Conservation (phyloP, 169 alveolate species). For the Perkinsus chesapeaki region DNA sequence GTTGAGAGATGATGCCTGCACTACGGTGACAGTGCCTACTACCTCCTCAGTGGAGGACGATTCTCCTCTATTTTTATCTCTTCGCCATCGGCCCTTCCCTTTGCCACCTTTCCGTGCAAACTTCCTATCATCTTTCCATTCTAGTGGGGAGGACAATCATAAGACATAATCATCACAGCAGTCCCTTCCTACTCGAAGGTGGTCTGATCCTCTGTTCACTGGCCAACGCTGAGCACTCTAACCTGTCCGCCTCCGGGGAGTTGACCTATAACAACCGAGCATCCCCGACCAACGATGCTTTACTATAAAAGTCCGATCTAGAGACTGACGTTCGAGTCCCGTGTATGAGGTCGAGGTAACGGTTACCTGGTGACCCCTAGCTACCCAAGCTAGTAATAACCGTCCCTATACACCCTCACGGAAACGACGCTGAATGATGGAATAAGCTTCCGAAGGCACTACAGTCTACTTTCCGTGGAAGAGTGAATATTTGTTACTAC, state of each 20-base stretch:
- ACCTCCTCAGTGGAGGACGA: neutral
- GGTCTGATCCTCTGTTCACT: neutral
- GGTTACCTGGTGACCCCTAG: too few species aligned
- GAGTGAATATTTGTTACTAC: too few species aligned
- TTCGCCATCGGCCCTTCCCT: neutral
- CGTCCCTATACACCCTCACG: too few species aligned
- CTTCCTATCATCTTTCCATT: neutral
- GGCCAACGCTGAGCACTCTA: neutral
- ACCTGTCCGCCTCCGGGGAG: neutral
- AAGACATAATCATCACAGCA: neutral
- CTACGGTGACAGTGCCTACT: neutral
- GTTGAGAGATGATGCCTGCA: neutral
- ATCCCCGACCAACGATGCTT: too few species aligned
- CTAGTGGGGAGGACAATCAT: neutral
- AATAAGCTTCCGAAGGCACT: too few species aligned
- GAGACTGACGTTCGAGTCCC: too few species aligned
- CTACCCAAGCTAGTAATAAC: too few species aligned
- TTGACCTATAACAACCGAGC: too few species aligned
- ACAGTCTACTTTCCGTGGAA: too few species aligned
- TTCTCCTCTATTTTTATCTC: neutral
- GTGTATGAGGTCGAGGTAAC: too few species aligned
- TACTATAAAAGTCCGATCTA: too few species aligned
- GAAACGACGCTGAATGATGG: too few species aligned
- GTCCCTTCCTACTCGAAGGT: neutral
- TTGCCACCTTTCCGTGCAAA: neutral